These are phyloP conservation scores for Flaveria brownii DNA, from an alignment of 129 eudicot genomes.

Conservation along the genomic window DNA sequence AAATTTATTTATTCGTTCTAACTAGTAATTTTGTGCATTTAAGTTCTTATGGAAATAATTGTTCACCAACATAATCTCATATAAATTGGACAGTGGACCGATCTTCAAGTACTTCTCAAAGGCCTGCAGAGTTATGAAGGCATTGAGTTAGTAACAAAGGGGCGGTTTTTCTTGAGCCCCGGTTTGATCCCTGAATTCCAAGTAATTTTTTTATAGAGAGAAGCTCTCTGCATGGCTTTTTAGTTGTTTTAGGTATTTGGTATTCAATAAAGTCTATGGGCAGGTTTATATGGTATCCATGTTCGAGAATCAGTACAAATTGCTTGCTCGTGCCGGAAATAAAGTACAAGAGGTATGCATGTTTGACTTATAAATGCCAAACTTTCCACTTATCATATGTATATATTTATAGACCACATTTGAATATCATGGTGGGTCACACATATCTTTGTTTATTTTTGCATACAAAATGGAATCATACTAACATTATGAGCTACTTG, in stretches of 20 bases:
- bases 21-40: constrained; percentile 10
- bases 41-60: constrained; percentile 7
- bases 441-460: background rate
- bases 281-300: constrained; percentile 93
- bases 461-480: background rate
- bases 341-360: constrained; percentile 76
- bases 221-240: constrained; percentile 6
- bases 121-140: constrained; percentile 67
- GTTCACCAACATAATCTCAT: background rate
- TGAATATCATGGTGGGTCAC: background rate
- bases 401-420: background rate
- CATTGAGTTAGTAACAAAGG: constrained; percentile 72
- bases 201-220: constrained; percentile 36
- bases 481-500: background rate
- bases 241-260: background rate
- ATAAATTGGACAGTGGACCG: constrained; percentile 58
- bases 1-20: background rate
- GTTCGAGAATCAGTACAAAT: constrained; percentile 82
- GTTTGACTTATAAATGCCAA: constrained; percentile 16
- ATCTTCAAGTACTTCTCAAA: constrained; percentile 67
- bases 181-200: constrained; percentile 82
- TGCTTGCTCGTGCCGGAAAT: constrained; percentile 90
- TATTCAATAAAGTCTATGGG: constrained; percentile 10
- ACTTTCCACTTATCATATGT: background rate
- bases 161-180: constrained; percentile 81